Evolutionary conservation across 805 yeast species (phyloP), one percentile per base, ranked within the genome.

Genomic region (Candida nitratophila): DNA sequence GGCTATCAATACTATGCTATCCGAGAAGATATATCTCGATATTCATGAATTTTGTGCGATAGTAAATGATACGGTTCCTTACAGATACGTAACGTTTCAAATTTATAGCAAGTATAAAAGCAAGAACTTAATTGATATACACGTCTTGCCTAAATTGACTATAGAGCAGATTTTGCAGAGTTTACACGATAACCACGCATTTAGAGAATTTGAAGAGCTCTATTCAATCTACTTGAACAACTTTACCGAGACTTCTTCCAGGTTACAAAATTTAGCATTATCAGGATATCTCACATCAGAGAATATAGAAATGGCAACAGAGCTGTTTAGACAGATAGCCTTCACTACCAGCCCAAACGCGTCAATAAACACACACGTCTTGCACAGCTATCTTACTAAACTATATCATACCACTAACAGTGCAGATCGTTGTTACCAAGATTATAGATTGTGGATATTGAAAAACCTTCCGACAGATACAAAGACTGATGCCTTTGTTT

Each of bases 381-480:
- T 37, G 3, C 33, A 26, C 10, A 8, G 16, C 12, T 37, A 15
- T 17, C 6, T 37, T 14, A 37, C 21, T 3, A 4, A 16, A 11
- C 21, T 61, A 8, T 45, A 41, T 20, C 44, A 45, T 16, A 35
- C 41, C 26, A 54, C 64, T 1, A 39, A 43, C 36, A 61, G 60
- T 39, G 35, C 52, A 1, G 42, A 52, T 14, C 43, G 51, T 3
- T 52, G 60, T 39, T 53, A 48, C 27, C 50, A 50, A 41, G 55
- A 57, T 1, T 60, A 57, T 44, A 46, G 54, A 26, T 43, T 56
- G 2, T 61, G 65, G 65, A 15, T 55, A 4, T 50, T 57, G 12
- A 49, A 44, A 29, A 40, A 46, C 8, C 41, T 50, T 7, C 36
- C 43, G 3, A 51, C 57, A 3, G 44, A 39, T 12, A 42, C 49